Conservation (phyloP, 345 rosid genomes). For the Euphorbia lathyris region DNA sequence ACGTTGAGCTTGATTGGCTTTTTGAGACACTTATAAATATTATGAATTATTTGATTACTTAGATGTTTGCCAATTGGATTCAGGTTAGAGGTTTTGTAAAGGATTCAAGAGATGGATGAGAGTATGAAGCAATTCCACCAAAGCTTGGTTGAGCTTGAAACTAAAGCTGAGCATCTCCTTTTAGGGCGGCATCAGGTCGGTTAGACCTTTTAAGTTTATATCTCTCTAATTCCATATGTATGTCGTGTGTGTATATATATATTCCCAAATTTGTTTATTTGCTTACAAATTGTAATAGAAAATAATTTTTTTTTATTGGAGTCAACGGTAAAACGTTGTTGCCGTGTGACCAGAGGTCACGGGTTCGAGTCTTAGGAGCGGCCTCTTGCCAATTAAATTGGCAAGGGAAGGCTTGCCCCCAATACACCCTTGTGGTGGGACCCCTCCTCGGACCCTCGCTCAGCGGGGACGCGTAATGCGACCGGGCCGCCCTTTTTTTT, state of each 20-base stretch:
- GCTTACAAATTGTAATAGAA: background rate
- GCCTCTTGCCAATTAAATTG: no score
- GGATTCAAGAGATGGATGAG: slow-evolving; percentile 47
- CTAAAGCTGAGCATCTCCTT: slow-evolving; percentile 68
- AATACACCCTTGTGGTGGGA: no score
- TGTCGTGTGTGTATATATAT: no score
- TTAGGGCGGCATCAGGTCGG: slow-evolving; percentile 59
- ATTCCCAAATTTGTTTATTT: background rate
- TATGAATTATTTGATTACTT: background rate
- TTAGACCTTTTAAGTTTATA: background rate
- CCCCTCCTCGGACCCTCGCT: no score
- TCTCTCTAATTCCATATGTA: background rate
- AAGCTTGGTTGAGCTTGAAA: slow-evolving; percentile 52
- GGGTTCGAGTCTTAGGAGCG: no score
- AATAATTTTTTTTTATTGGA: no score
- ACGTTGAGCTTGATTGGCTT: background rate
- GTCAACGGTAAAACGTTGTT: no score
- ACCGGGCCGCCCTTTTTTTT: no score
- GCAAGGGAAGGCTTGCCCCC: no score
- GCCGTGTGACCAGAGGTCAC: no score
- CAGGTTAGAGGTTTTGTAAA: background rate
- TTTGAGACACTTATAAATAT: background rate
- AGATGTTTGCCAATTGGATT: background rate
- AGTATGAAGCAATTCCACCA: slow-evolving; percentile 46
- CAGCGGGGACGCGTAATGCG: no score